Evolutionary conservation across 2,329 filamentous ascomycete species (phyloP).

Genomic region (Monilinia fructigena): DNA sequence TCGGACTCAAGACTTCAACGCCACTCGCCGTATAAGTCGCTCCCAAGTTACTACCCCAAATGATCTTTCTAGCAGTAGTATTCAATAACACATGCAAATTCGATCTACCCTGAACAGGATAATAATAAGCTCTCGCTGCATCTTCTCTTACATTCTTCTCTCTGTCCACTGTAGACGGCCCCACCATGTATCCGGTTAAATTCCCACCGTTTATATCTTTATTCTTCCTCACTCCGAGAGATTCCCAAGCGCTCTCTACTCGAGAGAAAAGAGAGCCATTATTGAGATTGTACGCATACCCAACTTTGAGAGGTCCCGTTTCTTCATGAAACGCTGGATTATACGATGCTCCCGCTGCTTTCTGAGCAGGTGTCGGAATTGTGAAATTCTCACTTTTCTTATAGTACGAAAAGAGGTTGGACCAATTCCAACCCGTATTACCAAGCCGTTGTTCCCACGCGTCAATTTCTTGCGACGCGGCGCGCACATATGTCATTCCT

Average conservation of each 20-base stretch:
- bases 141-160: slow-evolving; percentile 29
- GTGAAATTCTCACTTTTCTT: slow-evolving; percentile 40
- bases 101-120: slow-evolving; percentile 25
- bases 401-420: slow-evolving; percentile 46
- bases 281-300: slow-evolving; percentile 27
- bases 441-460: slow-evolving; percentile 44
- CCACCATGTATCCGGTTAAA: slow-evolving; percentile 27
- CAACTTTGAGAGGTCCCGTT: slow-evolving; percentile 27
- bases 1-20: slow-evolving; percentile 30
- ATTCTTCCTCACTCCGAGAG: slow-evolving; percentile 24
- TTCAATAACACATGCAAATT: slow-evolving; percentile 29
- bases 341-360: slow-evolving; percentile 23
- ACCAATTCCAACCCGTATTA: slow-evolving; percentile 46
- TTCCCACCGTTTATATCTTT: slow-evolving; percentile 28
- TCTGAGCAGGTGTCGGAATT: slow-evolving; percentile 29
- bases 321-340: slow-evolving; percentile 26
- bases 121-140: slow-evolving; percentile 31
- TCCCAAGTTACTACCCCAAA: slow-evolving; percentile 24
- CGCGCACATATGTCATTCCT: slow-evolving; percentile 35
- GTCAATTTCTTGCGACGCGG: slow-evolving; percentile 42
- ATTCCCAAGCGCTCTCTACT: slow-evolving; percentile 22
- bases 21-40: slow-evolving; percentile 42
- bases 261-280: slow-evolving; percentile 21
- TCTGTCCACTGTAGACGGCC: slow-evolving; percentile 33
- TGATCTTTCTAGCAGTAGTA: slow-evolving; percentile 26